Evolutionary conservation across 2,329 filamentous ascomycete species (phyloP).

Genomic region (Alternaria triticina): DNA sequence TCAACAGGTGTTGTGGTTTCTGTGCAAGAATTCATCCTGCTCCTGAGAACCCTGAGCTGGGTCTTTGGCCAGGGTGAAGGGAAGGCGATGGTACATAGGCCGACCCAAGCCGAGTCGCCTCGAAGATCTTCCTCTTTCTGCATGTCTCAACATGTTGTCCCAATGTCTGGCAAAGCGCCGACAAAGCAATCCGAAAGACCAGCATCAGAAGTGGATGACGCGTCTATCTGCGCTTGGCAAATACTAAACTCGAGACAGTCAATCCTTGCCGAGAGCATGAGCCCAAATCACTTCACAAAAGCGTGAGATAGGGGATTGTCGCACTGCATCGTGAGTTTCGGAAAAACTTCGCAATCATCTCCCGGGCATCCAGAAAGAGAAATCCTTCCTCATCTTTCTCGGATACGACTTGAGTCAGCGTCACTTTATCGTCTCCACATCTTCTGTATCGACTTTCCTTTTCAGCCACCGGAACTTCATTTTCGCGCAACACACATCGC

Average conservation of each 20-base stretch:
- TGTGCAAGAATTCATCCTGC: background rate
- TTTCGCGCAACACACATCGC: background rate
- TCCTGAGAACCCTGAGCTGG: background rate
- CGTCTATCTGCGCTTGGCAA: background rate
- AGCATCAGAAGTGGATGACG: background rate
- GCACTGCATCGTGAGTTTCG: background rate
- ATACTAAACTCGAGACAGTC: background rate
- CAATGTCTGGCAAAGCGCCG: background rate
- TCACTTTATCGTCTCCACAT: background rate
- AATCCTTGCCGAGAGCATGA: background rate
- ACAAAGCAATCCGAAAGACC: background rate
- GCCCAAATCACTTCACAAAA: background rate
- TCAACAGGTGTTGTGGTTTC: background rate
- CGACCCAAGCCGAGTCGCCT: background rate
- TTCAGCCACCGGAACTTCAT: conserved; percentile 5
- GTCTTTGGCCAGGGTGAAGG: background rate
- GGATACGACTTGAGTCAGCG: background rate
- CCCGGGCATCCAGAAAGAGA: background rate
- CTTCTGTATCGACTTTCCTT: background rate
- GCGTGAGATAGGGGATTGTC: background rate
- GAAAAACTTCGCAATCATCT: background rate
- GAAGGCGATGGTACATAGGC: background rate
- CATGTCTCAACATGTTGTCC: background rate
- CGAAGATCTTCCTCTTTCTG: background rate
- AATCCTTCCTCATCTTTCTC: background rate